Evolutionary conservation across 495 filamentous ascomycete genomes (phyloP).

Genomic region (Aspergillus homomorphus): DNA sequence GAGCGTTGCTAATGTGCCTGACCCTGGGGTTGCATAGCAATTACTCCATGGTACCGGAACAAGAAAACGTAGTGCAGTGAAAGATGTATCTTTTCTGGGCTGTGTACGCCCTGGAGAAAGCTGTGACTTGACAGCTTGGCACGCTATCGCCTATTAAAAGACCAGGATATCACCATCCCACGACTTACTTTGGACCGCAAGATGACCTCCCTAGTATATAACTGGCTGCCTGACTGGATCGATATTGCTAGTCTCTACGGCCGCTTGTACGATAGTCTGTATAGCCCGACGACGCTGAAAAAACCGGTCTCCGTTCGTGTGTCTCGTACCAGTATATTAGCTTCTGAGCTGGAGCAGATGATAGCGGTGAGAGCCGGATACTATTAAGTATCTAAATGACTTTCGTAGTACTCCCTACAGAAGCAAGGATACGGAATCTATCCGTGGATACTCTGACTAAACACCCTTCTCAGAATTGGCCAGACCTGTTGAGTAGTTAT

Average conservation of each 20-base stretch:
- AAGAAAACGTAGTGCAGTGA: not conserved
- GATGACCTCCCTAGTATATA: conserved; percentile 4
- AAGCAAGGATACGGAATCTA: too few species aligned
- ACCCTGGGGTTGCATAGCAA: conserved; percentile 7
- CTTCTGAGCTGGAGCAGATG: too few species aligned
- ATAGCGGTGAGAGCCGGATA: too few species aligned
- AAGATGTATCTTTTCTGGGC: conserved; percentile 11
- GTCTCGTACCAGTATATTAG: too few species aligned
- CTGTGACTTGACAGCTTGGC: conserved; percentile 3
- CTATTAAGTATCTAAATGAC: too few species aligned
- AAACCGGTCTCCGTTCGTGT: conserved; percentile 5
- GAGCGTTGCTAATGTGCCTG: conserved; percentile 12
- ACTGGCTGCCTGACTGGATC: conserved; percentile 9
- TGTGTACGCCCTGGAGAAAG: conserved; percentile 9
- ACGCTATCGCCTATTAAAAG: conserved; percentile 10
- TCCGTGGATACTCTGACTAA: too few species aligned
- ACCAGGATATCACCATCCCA: conserved; percentile 11
- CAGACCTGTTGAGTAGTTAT: too few species aligned
- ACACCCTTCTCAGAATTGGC: too few species aligned
- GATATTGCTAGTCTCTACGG: conserved; percentile 7
- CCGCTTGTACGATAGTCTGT: conserved; percentile 11
- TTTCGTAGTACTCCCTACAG: too few species aligned
- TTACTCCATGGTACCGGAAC: not conserved
- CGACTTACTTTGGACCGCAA: not conserved
- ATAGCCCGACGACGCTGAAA: conserved; percentile 7